Percentiles rank a stretch among this genome's conserved stretches.
Conservation (phyloP, 129 eudicot species). For the Gnaphalium uliginosum region DNA sequence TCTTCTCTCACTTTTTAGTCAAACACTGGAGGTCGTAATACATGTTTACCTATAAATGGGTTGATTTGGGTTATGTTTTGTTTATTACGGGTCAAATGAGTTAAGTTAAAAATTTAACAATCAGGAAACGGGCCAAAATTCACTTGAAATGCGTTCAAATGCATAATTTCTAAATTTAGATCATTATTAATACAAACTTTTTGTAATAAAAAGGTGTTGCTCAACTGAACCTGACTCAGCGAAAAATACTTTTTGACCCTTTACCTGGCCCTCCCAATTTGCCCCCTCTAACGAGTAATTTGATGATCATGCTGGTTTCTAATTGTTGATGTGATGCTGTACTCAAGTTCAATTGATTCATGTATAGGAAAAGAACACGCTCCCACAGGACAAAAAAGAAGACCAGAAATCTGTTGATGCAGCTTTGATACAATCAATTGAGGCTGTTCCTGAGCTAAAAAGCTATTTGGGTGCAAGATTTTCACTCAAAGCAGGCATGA, state of each 20-base stretch:
- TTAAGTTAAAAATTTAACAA: background rate
- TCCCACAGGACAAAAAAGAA: slow-evolving; percentile 64
- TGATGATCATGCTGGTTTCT: background rate
- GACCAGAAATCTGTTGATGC: slow-evolving; percentile 62
- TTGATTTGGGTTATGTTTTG: background rate
- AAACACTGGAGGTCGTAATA: background rate
- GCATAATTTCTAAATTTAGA: background rate
- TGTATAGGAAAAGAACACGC: slow-evolving; percentile 46
- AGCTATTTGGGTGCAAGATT: slow-evolving; percentile 63
- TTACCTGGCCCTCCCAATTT: background rate
- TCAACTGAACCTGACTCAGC: too few relatives aligned
- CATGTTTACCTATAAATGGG: background rate
- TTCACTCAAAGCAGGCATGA: slow-evolving; percentile 62
- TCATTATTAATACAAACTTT: too few relatives aligned
- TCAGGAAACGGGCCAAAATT: background rate
- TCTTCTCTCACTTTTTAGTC: background rate
- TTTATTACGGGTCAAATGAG: background rate
- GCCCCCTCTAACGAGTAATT: background rate
- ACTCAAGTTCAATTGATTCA: background rate
- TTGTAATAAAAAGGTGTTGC: too few relatives aligned
- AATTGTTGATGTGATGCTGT: background rate
- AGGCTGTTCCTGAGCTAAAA: slow-evolving; percentile 52
- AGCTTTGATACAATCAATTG: slow-evolving; percentile 42
- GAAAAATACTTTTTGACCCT: background rate
- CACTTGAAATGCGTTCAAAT: background rate